Evolutionary conservation across 2,329 filamentous ascomycete species (phyloP).

Genomic region (Coleophoma eucalyptorum): DNA sequence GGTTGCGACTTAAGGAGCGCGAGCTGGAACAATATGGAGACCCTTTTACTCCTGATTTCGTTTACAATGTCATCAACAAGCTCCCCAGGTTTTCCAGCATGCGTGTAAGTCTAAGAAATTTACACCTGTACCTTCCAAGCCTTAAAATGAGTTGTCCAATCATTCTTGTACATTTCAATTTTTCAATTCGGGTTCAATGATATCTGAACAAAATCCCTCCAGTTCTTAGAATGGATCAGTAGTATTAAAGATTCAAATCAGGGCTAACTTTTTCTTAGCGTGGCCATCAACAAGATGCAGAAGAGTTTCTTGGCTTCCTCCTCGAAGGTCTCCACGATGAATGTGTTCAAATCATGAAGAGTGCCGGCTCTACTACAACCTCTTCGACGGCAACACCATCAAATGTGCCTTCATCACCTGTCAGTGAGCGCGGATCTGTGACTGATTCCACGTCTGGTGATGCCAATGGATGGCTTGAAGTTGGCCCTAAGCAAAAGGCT

Average conservation of each 20-base stretch:
- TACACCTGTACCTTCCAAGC: no score
- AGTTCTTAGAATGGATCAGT: constrained; percentile 18
- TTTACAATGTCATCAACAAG: constrained; percentile 87
- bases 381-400: constrained; percentile 40
- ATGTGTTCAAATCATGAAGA: constrained; percentile 70
- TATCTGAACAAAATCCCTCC: not conserved
- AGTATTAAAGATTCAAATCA: constrained; percentile 9
- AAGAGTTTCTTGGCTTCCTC: constrained; percentile 93
- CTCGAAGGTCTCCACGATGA: constrained; percentile 92
- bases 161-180: no score
- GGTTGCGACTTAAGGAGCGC: constrained; percentile 69
- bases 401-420: constrained; percentile 35
- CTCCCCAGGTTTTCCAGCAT: constrained; percentile 88
- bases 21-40: constrained; percentile 90
- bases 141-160: no score
- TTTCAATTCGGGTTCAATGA: no score
- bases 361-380: constrained; percentile 23
- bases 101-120: constrained; percentile 57
- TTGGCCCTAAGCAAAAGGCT: constrained; percentile 86
- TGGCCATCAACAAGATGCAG: constrained; percentile 95
- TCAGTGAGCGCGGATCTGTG: constrained; percentile 31
- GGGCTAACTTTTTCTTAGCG: constrained; percentile 45
- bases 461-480: constrained; percentile 83
- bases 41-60: constrained; percentile 87
- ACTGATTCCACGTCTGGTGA: constrained; percentile 31